Evolutionary conservation across 495 filamentous ascomycete species (phyloP).

Genomic region (Penicillium coffeae): DNA sequence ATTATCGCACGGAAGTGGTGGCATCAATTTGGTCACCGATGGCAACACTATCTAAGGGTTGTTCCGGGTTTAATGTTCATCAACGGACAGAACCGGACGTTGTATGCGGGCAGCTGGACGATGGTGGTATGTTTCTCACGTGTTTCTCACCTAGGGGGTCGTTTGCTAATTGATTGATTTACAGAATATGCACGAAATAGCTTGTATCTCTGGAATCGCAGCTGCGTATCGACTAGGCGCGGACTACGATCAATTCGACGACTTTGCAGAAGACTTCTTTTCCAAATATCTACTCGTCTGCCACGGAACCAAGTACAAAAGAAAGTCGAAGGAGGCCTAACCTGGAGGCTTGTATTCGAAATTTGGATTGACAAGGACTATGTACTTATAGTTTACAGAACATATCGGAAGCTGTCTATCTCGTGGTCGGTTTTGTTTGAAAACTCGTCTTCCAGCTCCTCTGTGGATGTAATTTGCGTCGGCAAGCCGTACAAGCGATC

Average conservation of each 20-base stretch:
- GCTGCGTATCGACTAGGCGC: constrained; percentile 76
- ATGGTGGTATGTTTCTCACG: constrained; percentile 54
- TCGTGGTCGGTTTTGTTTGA: constrained; percentile 32
- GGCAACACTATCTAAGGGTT: constrained; percentile 75
- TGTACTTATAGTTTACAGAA: constrained; percentile 12
- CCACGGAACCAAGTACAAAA: constrained; percentile 47
- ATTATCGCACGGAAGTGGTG: constrained; percentile 76
- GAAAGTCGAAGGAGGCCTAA: constrained; percentile 12
- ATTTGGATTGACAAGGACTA: background rate
- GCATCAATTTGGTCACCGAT: constrained; percentile 81
- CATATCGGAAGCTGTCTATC: constrained; percentile 30
- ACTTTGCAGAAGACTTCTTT: constrained; percentile 56
- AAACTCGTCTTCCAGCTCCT: constrained; percentile 26
- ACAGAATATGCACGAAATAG: constrained; percentile 78
- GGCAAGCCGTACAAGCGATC: constrained; percentile 23
- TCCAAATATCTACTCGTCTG: constrained; percentile 51
- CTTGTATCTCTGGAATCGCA: constrained; percentile 72
- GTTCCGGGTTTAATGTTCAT: constrained; percentile 78
- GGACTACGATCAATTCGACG: constrained; percentile 63
- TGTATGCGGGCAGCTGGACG: constrained; percentile 74
- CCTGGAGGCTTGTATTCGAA: too few relatives aligned
- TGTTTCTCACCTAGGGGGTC: background rate
- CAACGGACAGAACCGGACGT: constrained; percentile 64
- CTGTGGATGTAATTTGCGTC: constrained; percentile 16
- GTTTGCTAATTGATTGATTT: background rate